Base-by-base conservation (phyloP, 139 green algal species). In the Microglena sp. region DNA sequence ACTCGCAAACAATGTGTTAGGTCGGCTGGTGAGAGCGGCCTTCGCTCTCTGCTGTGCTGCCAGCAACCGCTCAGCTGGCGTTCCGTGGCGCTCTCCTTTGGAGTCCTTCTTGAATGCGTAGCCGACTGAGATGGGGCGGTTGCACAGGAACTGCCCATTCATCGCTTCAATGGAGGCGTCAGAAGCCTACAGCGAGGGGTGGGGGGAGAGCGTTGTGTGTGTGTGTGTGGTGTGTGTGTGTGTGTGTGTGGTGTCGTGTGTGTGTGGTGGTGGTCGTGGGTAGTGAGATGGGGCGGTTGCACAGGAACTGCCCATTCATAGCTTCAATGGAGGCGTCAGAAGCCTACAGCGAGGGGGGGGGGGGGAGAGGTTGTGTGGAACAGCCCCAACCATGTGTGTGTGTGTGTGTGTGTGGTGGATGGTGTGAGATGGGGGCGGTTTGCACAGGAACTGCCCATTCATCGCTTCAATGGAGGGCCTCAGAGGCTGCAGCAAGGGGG, bases 61-160 rank as follows among this genome's bases (percentile, higher is more conserved):
- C 50, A 98, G 77, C 76, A 96, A 62, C 1, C 92, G 76, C 81
- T 98, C 92, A 3, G 91, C 89, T 0, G 89, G 88, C 4, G 90
- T 96, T 62, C 94, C 94, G 70, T 99, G 94, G 11, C 94, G 83
- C 79, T 98, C 94, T 5, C 93, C 91, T 64, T 90, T 94, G 2
- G 84, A 92, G 75, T 98, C 93, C 71, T 98, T 98, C 76, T 97
- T 97, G 80, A 86, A 98, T 0, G 93, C 93, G 65, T 98, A 99
- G 7, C 66, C 72, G 26, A 97, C 91, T 8, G 80, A 83, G 65
- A 99, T 95, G 26, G 87, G 63, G 36, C 91, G 82, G 67, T 93
- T 93, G 72, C 82, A 91, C 18, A 99, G 79, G 74, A 89, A 97
- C 81, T 99, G 90, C 6, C 89, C 89, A 62, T 96, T 86, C 93